These are phyloP conservation scores for Daldinia vernicosa DNA, from an alignment of 495 filamentous ascomycete species.

Conservation along the genomic window DNA sequence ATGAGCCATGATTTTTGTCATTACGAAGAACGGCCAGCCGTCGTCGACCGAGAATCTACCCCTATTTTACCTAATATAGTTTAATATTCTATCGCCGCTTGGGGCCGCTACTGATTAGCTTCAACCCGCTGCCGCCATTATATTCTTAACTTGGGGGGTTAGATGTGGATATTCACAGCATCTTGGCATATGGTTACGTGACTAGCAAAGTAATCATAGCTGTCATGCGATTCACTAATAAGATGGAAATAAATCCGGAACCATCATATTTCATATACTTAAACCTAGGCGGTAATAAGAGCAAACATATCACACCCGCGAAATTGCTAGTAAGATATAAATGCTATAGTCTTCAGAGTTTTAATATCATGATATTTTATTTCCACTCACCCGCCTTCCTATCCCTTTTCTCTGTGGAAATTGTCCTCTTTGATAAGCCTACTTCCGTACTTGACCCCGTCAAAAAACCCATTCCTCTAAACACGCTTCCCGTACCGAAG, in stretches of 20 bases:
- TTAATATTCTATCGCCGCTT: background rate
- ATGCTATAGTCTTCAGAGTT: background rate
- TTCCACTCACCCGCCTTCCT: background rate
- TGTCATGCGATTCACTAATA: background rate
- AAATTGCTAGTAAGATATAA: background rate
- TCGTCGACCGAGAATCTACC: background rate
- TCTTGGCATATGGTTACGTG: background rate
- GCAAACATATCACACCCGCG: background rate
- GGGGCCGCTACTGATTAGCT: background rate
- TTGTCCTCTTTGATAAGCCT: background rate
- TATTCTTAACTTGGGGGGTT: background rate
- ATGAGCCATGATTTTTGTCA: background rate
- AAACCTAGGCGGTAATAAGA: background rate
- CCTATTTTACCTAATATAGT: background rate
- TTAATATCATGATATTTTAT: background rate
- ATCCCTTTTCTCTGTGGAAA: background rate
- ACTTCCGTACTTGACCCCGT: background rate
- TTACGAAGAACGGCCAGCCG: background rate
- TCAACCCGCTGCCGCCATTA: background rate
- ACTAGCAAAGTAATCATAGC: background rate
- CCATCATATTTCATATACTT: background rate
- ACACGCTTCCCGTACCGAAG: background rate
- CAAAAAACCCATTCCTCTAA: background rate
- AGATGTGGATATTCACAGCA: background rate
- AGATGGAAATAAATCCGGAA: background rate